Evolutionary conservation across 208 protist species (phyloP), one percentile per base, ranked within the genome.

Genomic region (Leishmania arabica): DNA sequence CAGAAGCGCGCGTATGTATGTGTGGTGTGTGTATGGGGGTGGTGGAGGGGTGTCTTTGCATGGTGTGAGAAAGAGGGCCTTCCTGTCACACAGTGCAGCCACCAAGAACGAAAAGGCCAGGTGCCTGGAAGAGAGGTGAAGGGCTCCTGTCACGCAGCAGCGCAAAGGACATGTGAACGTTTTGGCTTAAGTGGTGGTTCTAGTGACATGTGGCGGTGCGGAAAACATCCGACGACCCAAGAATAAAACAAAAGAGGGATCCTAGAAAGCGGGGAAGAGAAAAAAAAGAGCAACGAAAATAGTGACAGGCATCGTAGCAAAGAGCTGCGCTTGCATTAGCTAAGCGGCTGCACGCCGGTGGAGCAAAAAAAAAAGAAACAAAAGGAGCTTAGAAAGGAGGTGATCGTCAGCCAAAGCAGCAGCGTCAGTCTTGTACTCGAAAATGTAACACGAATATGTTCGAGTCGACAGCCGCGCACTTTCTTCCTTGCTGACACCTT

Each of bases 321-420:
- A 58, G 45, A 75, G 45, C 71, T 75, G 27, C 71, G 15, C 24
- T 75, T 54, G n/a, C 71, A 37, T 77, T 37, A 65, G 65, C 51
- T 21, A 73, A 70, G 49, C 34, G 42, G 17, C n/a, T 19, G 70
- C 65, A 70, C 34, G 21, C 19, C 31, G 40, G 60, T 37, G n/a
- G 37, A 45, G 65, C n/a, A 65, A 37, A 66, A 37, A 21, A 66
- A n/a, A 66, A 66, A 34, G 34, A 37, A 0, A 37, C 34, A 37
- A 37, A 37, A 8, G 27, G 58, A 64, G 3, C 27, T 34, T 21
- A 66, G 62, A 13, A 66, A 66, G n/a, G 31, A 21, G 31, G 31
- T 19, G 31, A 21, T 19, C 5, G 31, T 40, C 13, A 40, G 62
- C 31, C 51, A 54, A 54, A 13, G n/a, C n/a, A 6, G 24, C 24